Base-by-base conservation (phyloP, 2,329 filamentous ascomycete genomes). In the Fonsecaea nubica region DNA sequence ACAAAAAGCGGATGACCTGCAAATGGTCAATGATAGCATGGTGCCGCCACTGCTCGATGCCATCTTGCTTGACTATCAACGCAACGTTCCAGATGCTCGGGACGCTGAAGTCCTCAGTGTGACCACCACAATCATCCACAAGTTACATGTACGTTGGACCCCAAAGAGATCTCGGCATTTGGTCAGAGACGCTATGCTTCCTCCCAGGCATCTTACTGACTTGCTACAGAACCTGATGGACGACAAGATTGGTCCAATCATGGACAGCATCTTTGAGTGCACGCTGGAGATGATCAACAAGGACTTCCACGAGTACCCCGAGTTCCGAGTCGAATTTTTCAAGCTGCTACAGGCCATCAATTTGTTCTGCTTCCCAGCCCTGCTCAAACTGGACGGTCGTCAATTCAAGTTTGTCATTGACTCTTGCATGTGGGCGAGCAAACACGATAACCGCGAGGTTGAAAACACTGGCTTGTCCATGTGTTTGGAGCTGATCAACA, bases 281-380 rank as follows among this genome's bases (percentile, higher is more conserved):
- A 99, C 95, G 2, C 84, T 99, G 64, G 93, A 97, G 75, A 99
- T 99, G 95, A 99, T 99, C 82, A 99, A 98, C 87, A 99, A 99
- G 82, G 95, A 99, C 80, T 99, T 99, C 80, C 97, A 96, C 55
- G 95, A 99, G 77, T 99, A 96, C 79, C 95, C 95, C 0, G 95
- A 99, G 79, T 95, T 99, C 77, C 91, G 96, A 65, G 95, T 99
- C n/a, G 94, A 98, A 79, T 99, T 99, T 80, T 99, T 99, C 86
- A 97, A 97, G 80, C 87, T 99, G 30, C 86, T 99, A 42, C 88
- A 96, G 72, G 92, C 94, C 13, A 98, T 99, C 81, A 99, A 99
- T 79, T 83, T 98, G 56, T 92, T 96, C 78, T 99, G 95, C 80
- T 99, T 99, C 89, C 92, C 92, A 56, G 90, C 95, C 0, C 86